Evolutionary conservation across 1,284 basidiomycete genomes (phyloP), one percentile per base, ranked within the genome.

Genomic region (Takashimella tepidaria): DNA sequence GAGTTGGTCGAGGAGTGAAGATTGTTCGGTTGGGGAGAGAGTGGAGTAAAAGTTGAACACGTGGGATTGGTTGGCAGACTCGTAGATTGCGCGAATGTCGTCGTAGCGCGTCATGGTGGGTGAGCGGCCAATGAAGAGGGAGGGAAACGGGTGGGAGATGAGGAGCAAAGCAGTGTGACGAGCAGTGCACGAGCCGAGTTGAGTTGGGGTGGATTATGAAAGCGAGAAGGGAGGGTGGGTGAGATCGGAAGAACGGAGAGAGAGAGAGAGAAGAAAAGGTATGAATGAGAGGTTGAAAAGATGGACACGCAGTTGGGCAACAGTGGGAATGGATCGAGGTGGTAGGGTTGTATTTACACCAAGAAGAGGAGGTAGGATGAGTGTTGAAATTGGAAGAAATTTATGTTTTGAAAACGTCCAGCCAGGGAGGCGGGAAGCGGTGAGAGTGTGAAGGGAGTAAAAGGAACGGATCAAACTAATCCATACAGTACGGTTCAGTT

Each of bases 31-130:
- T 5, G 83, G 76, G 45, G 83, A 77, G 57, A 98, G 85, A 50
- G 80, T 77, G 58, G 85, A 79, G 86, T 86, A 97, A 80, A 93
- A 96, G 37, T 84, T 79, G 73, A 98, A 83, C 68, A 98, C 83
- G 71, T 98, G 93, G 54, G 76, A 84, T 79, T 98, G 95, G 53
- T 84, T 86, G 40, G 92, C 92, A 50, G 82, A 79, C 58, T 86
- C 79, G 78, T 89, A 95, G 59, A 80, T 80, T 41, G 67, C 57
- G 23, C 69, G 67, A 23, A 78, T 37, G 16, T 37, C 31, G 31
- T 37, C 31, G 31, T 37, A 37, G 31, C 31, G 31, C 16, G 31
- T 37, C 31, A 37, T 37, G 10, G 10, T 37, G 31, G 10, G 31
- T 16, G 31, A 37, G 31, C 31, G 31, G n/a, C n/a, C n/a, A n/a